Conservation (phyloP, 1,284 basidiomycete genomes). For the Polyporus tsugae region DNA sequence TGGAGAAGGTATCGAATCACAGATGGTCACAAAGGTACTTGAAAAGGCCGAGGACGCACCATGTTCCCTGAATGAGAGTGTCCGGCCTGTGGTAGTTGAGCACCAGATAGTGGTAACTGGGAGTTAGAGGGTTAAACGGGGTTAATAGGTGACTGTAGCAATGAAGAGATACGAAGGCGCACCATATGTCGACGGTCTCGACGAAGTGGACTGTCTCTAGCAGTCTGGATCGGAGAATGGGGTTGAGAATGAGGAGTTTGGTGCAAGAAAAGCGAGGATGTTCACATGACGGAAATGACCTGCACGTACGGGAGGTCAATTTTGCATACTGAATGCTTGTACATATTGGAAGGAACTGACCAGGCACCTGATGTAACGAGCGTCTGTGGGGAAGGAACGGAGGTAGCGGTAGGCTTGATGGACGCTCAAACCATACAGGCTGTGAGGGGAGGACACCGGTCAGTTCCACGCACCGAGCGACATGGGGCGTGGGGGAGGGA, state of each 20-base stretch:
- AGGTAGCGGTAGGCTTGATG: constrained; percentile 18
- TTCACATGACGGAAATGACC: constrained; percentile 10
- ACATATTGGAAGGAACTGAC: background rate
- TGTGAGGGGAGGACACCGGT: background rate
- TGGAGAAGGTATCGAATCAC: too few relatives aligned
- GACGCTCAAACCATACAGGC: constrained; percentile 13
- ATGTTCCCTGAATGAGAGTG: constrained; percentile 4
- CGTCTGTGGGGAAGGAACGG: constrained; percentile 10
- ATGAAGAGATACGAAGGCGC: background rate
- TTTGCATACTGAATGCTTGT: background rate
- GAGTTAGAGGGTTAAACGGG: background rate
- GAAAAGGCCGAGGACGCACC: constrained; percentile 4
- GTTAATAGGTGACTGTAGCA: background rate
- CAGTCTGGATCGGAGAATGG: background rate
- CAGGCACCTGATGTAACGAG: constrained; percentile 12
- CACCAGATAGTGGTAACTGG: constrained; percentile 17
- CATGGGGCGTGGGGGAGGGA: background rate
- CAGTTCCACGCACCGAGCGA: too few relatives aligned
- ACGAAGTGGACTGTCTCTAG: constrained; percentile 17
- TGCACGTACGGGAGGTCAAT: too few relatives aligned
- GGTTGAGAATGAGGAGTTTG: background rate
- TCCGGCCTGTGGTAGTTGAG: constrained; percentile 6
- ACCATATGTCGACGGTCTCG: constrained; percentile 12
- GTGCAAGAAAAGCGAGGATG: background rate
- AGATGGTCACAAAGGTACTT: background rate